phyloP scores from a whole-genome alignment of 805 yeast genomes.

The Candida sphagnicola region DNA sequence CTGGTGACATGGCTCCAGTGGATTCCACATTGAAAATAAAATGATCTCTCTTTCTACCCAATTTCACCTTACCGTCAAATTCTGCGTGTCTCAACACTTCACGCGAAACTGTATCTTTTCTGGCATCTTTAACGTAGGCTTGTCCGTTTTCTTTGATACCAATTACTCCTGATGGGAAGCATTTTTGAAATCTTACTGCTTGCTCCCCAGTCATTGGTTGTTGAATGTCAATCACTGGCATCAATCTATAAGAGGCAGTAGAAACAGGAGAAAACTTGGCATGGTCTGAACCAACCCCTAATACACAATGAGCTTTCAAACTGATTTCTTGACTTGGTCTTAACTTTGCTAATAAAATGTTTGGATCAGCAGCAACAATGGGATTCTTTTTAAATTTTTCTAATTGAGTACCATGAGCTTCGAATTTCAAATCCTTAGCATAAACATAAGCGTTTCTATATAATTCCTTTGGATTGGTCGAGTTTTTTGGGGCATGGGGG shows the following conservation, averaged over 20 bases:
- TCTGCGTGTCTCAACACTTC: constrained; percentile 94
- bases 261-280: constrained; percentile 97
- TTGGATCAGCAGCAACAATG: constrained; percentile 79
- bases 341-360: constrained; percentile 84
- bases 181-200: constrained; percentile 76
- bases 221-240: constrained; percentile 80
- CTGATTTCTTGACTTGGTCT: constrained; percentile 97
- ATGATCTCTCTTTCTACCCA: constrained; percentile 89
- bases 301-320: constrained; percentile 81
- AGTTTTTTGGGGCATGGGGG: constrained; percentile 73
- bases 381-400: constrained; percentile 65
- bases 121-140: constrained; percentile 82
- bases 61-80: constrained; percentile 80
- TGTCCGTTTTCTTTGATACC: constrained; percentile 62
- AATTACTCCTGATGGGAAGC: constrained; percentile 93
- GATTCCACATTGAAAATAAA: constrained; percentile 93
- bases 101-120: constrained; percentile 95
- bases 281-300: constrained; percentile 93
- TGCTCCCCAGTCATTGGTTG: constrained; percentile 71
- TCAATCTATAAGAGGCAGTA: constrained; percentile 90
- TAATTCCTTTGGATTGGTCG: constrained; percentile 77
- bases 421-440: constrained; percentile 84
- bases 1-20: constrained; percentile 96
- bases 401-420: constrained; percentile 85
- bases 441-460: constrained; percentile 84